phyloP scores from a whole-genome alignment of 2,329 filamentous ascomycete species.

The Fusarium succisae region DNA sequence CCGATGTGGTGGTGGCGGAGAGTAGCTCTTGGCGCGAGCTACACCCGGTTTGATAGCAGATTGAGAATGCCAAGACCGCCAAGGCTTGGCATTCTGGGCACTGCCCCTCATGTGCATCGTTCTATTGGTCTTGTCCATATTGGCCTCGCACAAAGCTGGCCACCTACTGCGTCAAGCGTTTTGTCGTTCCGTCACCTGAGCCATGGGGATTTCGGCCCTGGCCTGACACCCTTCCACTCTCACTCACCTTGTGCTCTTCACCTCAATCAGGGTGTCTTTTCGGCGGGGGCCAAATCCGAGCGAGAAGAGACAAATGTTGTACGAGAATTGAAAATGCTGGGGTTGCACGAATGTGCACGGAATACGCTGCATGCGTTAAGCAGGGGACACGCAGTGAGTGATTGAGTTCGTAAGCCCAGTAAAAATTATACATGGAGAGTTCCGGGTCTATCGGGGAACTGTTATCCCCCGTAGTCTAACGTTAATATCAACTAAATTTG shows the following conservation, averaged over 20 bases:
- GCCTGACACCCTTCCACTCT: constrained; percentile 7
- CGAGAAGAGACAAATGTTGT: neutral
- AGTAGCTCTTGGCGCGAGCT: constrained; percentile 27
- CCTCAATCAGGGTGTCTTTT: neutral
- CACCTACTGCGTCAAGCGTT: constrained; percentile 44
- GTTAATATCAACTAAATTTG: neutral
- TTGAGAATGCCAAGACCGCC: constrained; percentile 49
- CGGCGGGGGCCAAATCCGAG: neutral
- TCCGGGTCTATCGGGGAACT: constrained; percentile 29
- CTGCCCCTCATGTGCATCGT: constrained; percentile 44
- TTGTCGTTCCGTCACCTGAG: constrained; percentile 45
- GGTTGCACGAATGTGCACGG: neutral
- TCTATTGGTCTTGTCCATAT: constrained; percentile 45
- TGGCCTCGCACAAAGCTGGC: constrained; percentile 43
- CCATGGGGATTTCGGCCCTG: constrained; percentile 29
- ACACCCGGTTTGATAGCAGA: constrained; percentile 41
- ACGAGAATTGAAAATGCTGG: neutral
- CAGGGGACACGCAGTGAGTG: neutral
- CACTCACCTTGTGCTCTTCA: constrained; percentile 6
- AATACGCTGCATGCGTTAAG: neutral
- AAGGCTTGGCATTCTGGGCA: constrained; percentile 54
- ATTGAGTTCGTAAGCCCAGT: neutral
- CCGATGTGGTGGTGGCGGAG: accelerated
- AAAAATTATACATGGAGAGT: neutral
- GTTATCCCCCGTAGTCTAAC: constrained; percentile 10